Evolutionary conservation across 495 filamentous ascomycete species (phyloP), one percentile per base, ranked within the genome.

Genomic region (Aspergillus ostianus): DNA sequence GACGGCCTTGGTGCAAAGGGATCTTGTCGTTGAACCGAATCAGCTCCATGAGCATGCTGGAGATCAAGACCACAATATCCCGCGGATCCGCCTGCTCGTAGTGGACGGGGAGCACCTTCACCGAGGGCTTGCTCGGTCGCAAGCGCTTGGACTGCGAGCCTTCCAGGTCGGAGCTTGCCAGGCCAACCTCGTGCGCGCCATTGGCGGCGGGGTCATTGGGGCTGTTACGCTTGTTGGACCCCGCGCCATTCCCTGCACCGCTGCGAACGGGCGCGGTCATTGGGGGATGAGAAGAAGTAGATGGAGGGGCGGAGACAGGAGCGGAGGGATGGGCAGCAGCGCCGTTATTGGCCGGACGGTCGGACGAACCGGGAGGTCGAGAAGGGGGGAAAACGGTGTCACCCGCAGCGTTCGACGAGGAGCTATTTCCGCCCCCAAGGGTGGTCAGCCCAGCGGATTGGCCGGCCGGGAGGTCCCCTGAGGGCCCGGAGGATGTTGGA

Each of bases 31-130:
- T 98, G 55, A 91, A 89, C 56, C 89, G 86, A 64, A 98, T 92
- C 19, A 98, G 80, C 74, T 98, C 94, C 70, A 91, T 85, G 19
- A 98, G 82, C 94, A 98, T 97, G 69, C 93, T 92, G 52, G 92
- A 85, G 59, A 98, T 96, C 63, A 98, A 79, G 32, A 90, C 80
- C 7, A 96, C 94, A 63, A 98, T 80, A 73, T 96, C 91, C 64
- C 89, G 86, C 18, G 89, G 83, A 52, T 90, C 82, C 64, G 90
- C 93, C 23, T 81, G 72, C 64, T 94, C 90, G 73, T 98, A 98
- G 64, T 80, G 74, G 36, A 76, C 67, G 6, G 94, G 92, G 70
- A 98, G 78, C 23, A 86, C 56, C 72, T 92, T 97, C 20, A 84
- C 79, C 12, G 81, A 72, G 13, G 85, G 77, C 55, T 83, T 84